Base-by-base conservation (phyloP, 1,284 basidiomycete genomes). In the Malassezia psittaci region DNA sequence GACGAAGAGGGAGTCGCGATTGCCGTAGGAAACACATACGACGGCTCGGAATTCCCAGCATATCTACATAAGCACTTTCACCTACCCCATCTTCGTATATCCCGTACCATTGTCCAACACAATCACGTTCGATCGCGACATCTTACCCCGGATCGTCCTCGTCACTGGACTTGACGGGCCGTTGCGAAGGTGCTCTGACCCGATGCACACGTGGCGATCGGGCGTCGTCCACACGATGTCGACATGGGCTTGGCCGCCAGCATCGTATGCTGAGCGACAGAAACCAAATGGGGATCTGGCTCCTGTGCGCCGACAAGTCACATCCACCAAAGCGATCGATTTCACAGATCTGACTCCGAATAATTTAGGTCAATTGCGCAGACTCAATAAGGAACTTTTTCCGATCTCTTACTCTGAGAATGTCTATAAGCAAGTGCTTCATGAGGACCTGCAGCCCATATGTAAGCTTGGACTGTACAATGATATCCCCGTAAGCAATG, bases 31-130 rank as follows among this genome's bases (percentile, higher is more conserved):
- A 73, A 76, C 16, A 75, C 73, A 45, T 94, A 98, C 10, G 90
- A 96, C 42, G 93, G 94, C 78, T 96, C 91, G 53, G 90, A 94
- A 78, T 98, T 98, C 53, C 94, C 94, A 50, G 94, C 93, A 77
- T 94, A 98, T 45, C 93, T 93, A 39, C 16, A 32, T 37, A 38
- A 21, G 2, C 18, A n/a, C 34, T 19, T 7, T 19, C 4, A 77
- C 83, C 54, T 76, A 91, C 90, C 90, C 93, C 77, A 96, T 86
- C 41, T 43, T 43, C 5, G 41, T 43, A 32, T 43, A 43, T 19
- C 41, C 41, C 18, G 41, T 43, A 32, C 41, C 41, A 21, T 43
- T 43, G 48, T 48, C 61, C 55, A 72, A 63, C 13, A 72, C 68
- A 56, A 72, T 69, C 53, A 73, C 70, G 59, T 73, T 72, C 49